These are phyloP conservation scores for Limtongozyma cylindracea DNA, from an alignment of 805 yeast species.

Conservation along the genomic window DNA sequence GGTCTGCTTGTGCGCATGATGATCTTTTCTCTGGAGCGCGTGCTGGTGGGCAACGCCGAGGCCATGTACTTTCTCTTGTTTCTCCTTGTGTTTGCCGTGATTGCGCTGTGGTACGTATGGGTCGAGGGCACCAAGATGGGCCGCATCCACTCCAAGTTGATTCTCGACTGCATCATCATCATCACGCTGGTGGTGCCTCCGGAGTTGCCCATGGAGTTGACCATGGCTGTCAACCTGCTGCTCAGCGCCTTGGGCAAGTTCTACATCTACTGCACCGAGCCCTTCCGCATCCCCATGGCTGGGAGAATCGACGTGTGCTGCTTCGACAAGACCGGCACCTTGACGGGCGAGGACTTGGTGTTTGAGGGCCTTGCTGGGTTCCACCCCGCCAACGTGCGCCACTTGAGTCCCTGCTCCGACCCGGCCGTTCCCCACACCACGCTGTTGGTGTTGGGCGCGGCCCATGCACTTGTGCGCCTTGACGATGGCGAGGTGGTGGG, in stretches of 20 bases:
- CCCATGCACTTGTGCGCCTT: slow-evolving; percentile 82
- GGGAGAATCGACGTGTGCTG: slow-evolving; percentile 97
- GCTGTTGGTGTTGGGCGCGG: slow-evolving; percentile 63
- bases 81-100: slow-evolving; percentile 72
- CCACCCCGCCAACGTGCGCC: slow-evolving; percentile 17
- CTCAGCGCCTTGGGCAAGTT: slow-evolving; percentile 68
- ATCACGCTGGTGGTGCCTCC: slow-evolving; percentile 98
- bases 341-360: slow-evolving; percentile 88
- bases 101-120: slow-evolving; percentile 97
- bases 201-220: slow-evolving; percentile 95
- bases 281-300: slow-evolving; percentile 92
- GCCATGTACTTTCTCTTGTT: slow-evolving; percentile 82
- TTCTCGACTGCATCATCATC: slow-evolving; percentile 86
- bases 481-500: slow-evolving; percentile 97
- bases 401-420: slow-evolving; percentile 25
- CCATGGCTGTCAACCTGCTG: slow-evolving; percentile 92
- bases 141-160: slow-evolving; percentile 78
- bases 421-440: slow-evolving; percentile 57
- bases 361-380: slow-evolving; percentile 72
- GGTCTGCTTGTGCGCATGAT: slow-evolving; percentile 93
- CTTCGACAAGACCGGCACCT: slow-evolving; percentile 94
- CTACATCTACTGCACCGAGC: slow-evolving; percentile 92
- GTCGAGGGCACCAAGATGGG: slow-evolving; percentile 92
- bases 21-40: slow-evolving; percentile 93
- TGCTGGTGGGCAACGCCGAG: slow-evolving; percentile 87